Percentiles rank a stretch among this genome's conserved stretches.
Conservation (phyloP, 2,329 filamentous ascomycete species). For the Aspergillus thermomutatus region DNA sequence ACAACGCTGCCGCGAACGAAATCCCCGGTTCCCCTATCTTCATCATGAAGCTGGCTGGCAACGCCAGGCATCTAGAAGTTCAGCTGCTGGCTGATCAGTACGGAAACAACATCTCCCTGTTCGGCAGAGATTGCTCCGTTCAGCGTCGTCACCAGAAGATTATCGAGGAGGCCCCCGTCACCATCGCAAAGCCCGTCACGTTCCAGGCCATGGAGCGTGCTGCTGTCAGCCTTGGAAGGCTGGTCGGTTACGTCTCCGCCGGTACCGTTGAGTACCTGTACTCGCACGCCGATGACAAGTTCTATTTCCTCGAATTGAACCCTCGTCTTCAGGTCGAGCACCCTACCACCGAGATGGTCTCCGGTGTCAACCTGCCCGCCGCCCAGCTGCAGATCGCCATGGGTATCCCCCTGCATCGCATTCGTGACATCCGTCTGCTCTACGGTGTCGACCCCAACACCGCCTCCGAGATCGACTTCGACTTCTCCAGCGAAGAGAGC, state of each 20-base stretch:
- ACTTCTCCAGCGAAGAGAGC: constrained; percentile 85
- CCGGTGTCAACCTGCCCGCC: constrained; percentile 92
- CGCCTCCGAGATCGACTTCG: constrained; percentile 86
- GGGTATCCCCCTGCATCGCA: constrained; percentile 93
- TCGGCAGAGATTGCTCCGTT: constrained; percentile 97
- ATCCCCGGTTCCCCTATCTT: constrained; percentile 99
- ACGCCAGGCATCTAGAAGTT: constrained; percentile 94
- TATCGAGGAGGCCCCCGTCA: constrained; percentile 97
- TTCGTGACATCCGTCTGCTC: constrained; percentile 90
- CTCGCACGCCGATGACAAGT: constrained; percentile 95
- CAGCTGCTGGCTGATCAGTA: constrained; percentile 98
- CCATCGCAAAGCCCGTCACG: constrained; percentile 82
- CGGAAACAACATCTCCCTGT: constrained; percentile 98
- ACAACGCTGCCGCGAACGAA: constrained; percentile 94
- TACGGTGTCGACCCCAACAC: constrained; percentile 94
- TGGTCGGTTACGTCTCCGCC: constrained; percentile 97
- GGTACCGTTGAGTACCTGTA: constrained; percentile 99
- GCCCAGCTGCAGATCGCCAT: constrained; percentile 98
- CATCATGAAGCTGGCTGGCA: constrained; percentile 99
- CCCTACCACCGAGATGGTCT: constrained; percentile 98
- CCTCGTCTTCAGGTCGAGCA: constrained; percentile 99
- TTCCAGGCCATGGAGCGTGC: constrained; percentile 97
- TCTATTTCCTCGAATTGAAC: constrained; percentile 99
- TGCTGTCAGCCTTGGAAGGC: constrained; percentile 84
- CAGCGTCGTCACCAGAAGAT: constrained; percentile 99